Evolutionary conservation across 2,329 filamentous ascomycete species (phyloP).

Genomic region (Pezicula carpinea): DNA sequence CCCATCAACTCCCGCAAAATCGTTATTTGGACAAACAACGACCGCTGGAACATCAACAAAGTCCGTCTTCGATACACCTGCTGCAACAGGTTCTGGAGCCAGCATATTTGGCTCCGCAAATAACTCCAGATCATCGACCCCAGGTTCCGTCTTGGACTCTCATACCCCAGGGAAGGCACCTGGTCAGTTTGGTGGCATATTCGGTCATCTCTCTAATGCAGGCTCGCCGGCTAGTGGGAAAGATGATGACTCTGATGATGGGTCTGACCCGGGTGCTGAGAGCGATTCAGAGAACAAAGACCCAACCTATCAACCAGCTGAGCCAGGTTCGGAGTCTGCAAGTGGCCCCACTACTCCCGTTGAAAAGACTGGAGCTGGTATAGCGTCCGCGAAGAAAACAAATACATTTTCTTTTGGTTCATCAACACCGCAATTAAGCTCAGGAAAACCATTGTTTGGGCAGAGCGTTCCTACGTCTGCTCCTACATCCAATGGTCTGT

Average conservation of each 20-base stretch:
- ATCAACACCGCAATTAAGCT: background rate
- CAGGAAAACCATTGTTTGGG: slow-evolving; percentile 3
- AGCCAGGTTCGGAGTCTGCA: slow-evolving; percentile 11
- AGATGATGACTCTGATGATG: slow-evolving; percentile 36
- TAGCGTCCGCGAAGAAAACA: slow-evolving; percentile 22
- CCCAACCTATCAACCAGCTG: slow-evolving; percentile 14
- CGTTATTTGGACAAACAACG: background rate
- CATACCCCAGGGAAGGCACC: slow-evolving; percentile 15
- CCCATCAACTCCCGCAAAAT: background rate
- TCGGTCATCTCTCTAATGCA: slow-evolving; percentile 53
- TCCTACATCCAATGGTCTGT: slow-evolving; percentile 31
- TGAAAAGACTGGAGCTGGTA: slow-evolving; percentile 21
- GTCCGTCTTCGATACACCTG: slow-evolving; percentile 28
- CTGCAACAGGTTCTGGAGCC: slow-evolving; percentile 29
- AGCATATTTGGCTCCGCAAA: slow-evolving; percentile 20
- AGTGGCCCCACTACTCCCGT: slow-evolving; percentile 17
- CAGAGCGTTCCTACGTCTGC: slow-evolving; percentile 27
- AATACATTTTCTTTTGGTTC: slow-evolving; percentile 7
- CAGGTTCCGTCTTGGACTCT: slow-evolving; percentile 24
- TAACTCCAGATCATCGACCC: slow-evolving; percentile 22
- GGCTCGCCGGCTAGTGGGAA: slow-evolving; percentile 52
- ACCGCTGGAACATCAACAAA: background rate
- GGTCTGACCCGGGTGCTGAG: slow-evolving; percentile 37
- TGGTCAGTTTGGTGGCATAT: slow-evolving; percentile 44
- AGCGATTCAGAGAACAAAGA: slow-evolving; percentile 31